phyloP scores from a whole-genome alignment of 2,329 filamentous ascomycete genomes.

The Aureobasidium musti region DNA sequence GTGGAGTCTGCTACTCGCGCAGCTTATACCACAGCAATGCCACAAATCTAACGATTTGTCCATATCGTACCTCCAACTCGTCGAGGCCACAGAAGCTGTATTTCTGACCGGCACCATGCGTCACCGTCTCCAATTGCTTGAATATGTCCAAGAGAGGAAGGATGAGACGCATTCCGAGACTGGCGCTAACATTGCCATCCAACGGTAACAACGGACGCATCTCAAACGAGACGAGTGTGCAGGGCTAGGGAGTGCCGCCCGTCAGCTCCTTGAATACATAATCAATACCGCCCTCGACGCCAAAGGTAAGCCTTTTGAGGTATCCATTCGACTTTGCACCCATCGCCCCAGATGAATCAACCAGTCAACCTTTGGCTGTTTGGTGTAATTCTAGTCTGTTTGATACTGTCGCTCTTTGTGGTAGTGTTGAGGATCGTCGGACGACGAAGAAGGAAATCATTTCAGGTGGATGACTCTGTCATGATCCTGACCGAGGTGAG shows the following conservation, averaged over 20 bases:
- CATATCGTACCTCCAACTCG: background rate
- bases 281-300: background rate
- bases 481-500: slow-evolving; percentile 13
- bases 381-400: background rate
- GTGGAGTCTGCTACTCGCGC: too few species aligned
- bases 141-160: too few species aligned
- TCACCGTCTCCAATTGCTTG: background rate
- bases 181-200: background rate
- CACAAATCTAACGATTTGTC: too few species aligned
- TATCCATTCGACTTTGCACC: background rate
- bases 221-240: background rate
- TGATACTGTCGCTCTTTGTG: background rate
- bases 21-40: too few species aligned
- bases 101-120: background rate
- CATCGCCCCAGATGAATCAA: background rate
- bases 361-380: slow-evolving; percentile 13
- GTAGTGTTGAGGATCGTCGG: background rate
- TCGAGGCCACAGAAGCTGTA: background rate
- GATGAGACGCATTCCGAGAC: background rate
- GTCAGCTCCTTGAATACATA: background rate
- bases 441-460: background rate
- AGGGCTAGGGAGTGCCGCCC: background rate
- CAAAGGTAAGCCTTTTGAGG: background rate
- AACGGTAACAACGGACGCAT: slow-evolving; percentile 9
- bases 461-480: background rate